These are phyloP conservation scores for Stemphylium lycopersici DNA, from an alignment of 2,329 filamentous ascomycete species.

Conservation along the genomic window DNA sequence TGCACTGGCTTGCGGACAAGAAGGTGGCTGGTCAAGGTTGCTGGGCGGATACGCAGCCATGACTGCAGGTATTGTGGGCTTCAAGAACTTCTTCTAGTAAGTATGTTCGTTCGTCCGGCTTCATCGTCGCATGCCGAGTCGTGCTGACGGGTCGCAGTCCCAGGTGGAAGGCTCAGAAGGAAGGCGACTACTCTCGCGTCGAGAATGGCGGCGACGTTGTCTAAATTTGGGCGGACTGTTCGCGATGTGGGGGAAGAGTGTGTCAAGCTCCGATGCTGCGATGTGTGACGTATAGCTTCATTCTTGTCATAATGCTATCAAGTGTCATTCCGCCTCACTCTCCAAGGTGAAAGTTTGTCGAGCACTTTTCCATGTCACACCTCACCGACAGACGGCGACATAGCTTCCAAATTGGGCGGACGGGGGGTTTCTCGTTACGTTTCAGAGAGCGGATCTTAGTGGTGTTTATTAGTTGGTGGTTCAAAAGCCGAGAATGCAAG, in stretches of 20 bases:
- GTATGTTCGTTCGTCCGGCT: conserved; percentile 1
- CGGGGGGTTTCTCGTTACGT: conserved; percentile 35
- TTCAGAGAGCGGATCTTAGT: conserved; percentile 27
- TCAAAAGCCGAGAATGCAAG: conserved; percentile 6
- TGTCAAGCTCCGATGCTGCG: neutral
- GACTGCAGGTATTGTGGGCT: conserved; percentile 60
- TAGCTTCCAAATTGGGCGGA: neutral
- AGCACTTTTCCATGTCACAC: neutral
- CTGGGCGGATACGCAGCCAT: conserved; percentile 60
- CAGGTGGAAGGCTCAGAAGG: conserved; percentile 27
- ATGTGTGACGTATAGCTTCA: neutral
- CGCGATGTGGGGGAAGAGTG: neutral
- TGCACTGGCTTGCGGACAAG: conserved; percentile 61
- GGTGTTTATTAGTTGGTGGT: conserved; percentile 25
- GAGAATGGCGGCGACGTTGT: conserved; percentile 7
- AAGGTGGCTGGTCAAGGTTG: conserved; percentile 57
- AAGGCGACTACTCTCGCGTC: conserved; percentile 28
- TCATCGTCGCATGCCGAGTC: neutral
- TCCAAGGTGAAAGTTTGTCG: neutral
- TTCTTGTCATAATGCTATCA: neutral
- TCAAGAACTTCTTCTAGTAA: conserved; percentile 61
- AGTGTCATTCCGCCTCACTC: neutral
- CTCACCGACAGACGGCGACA: neutral
- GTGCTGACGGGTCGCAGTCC: conserved; percentile 36
- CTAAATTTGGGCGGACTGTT: neutral